These are phyloP conservation scores for Pinus albicaulis DNA, from an alignment of 75 land plant genomes.

Conservation along the genomic window DNA sequence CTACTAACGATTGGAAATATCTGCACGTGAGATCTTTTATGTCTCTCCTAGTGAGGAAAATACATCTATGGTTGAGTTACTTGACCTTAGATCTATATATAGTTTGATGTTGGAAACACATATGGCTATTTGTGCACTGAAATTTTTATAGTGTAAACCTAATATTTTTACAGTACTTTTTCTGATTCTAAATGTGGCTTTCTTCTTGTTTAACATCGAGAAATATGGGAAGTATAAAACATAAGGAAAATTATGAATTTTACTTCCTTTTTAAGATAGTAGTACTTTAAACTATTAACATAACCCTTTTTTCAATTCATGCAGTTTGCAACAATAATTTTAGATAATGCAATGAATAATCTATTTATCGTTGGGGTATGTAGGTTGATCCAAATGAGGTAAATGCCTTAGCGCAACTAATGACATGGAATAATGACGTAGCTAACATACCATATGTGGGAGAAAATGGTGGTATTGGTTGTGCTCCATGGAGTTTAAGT, in stretches of 20 bases:
- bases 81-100: background rate
- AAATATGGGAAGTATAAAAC: too few species aligned
- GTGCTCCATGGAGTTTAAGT: constrained; percentile 55
- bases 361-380: background rate
- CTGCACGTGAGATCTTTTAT: background rate
- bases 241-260: background rate
- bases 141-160: background rate
- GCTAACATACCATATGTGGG: constrained; percentile 87
- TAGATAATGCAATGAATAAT: background rate
- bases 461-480: constrained; percentile 88
- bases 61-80: background rate
- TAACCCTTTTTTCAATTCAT: background rate
- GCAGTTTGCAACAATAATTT: background rate
- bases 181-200: background rate
- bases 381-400: constrained; percentile 90
- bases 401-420: constrained; percentile 82
- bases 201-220: background rate
- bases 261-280: background rate
- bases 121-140: background rate
- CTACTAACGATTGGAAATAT: background rate
- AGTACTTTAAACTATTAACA: background rate
- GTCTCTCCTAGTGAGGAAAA: background rate
- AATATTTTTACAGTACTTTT: background rate
- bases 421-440: constrained; percentile 91
- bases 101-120: background rate